Evolutionary conservation across 2,329 filamentous ascomycete genomes (phyloP), one percentile per base, ranked within the genome.

Genomic region (Westerdykella sp.): DNA sequence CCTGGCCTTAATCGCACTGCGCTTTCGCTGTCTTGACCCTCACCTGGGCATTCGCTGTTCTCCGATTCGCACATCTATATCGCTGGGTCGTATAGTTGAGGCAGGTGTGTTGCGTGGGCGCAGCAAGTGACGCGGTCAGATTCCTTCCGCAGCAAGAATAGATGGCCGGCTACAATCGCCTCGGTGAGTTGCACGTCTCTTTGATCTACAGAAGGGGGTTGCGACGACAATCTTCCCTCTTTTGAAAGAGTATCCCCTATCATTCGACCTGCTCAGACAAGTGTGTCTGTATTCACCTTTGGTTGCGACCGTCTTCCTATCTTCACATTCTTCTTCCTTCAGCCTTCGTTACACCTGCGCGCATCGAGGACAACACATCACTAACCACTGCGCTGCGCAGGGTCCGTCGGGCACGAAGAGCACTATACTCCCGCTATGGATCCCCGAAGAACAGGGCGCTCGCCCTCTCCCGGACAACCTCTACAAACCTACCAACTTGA

Each of bases 401-500:
- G 57, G 44, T 55, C 50, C 9, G 9, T 31, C 42, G 48, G 45
- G 30, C 56, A 60, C 51, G 56, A 57, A 34, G 52, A 59, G 18
- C 51, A 55, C 40, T 60, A 63, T 54, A 42, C 48, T 47, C 46
- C 51, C 30, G 53, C 50, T 25, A 73, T 81, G 74, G 72, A 79
- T 55, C 75, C 76, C 43, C 76, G 74, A 54, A 74, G 64, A 52
- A 59, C 64, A 40, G 66, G 66, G 60, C 62, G 73, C 64, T 80
- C 85, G 44, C 86, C 87, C 41, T 93, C 87, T 37, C 87, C 87
- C 28, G 84, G 81, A 39, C 83, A 87, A 53, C 85, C 84, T 22
- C 70, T 84, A 13, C 79, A 84, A 55, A 80, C 83, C 52, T 95
- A 95, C 66, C 86, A 94, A 63, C 77, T 94, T 37, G 84, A 93